Percentiles rank a stretch among this genome's conserved stretches.
Conservation (phyloP, 305 asterid species). For the Fraxinus sp. region DNA sequence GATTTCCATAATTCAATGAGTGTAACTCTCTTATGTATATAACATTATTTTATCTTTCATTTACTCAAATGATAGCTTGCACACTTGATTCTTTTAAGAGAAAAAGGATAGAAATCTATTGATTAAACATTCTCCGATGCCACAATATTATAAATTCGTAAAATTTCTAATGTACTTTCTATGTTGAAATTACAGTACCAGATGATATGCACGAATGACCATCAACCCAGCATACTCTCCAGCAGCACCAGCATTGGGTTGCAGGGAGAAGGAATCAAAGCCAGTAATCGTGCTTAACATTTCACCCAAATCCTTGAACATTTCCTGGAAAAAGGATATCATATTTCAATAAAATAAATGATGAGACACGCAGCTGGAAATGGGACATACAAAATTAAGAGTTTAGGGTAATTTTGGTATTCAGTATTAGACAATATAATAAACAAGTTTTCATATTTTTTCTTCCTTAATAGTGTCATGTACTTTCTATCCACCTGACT, state of each 20-base stretch:
- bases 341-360: slow-evolving; percentile 14
- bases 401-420: neutral
- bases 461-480: neutral
- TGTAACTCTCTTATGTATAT: neutral
- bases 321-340: slow-evolving; percentile 54
- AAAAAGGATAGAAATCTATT: neutral
- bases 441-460: neutral
- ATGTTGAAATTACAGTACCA: slow-evolving; percentile 42
- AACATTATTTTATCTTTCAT: neutral
- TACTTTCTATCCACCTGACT: neutral
- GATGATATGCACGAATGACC: slow-evolving; percentile 98
- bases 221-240: slow-evolving; percentile 97
- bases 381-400: neutral
- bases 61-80: neutral
- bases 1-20: neutral
- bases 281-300: slow-evolving; percentile 86
- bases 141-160: neutral
- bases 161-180: neutral
- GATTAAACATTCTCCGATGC: neutral
- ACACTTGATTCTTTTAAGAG: neutral
- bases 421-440: neutral
- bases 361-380: neutral
- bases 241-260: slow-evolving; percentile 98
- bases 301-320: slow-evolving; percentile 92
- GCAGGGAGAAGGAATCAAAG: slow-evolving; percentile 92